Evolutionary conservation across 495 filamentous ascomycete genomes (phyloP).

Genomic region (Penicillium antarcticum): DNA sequence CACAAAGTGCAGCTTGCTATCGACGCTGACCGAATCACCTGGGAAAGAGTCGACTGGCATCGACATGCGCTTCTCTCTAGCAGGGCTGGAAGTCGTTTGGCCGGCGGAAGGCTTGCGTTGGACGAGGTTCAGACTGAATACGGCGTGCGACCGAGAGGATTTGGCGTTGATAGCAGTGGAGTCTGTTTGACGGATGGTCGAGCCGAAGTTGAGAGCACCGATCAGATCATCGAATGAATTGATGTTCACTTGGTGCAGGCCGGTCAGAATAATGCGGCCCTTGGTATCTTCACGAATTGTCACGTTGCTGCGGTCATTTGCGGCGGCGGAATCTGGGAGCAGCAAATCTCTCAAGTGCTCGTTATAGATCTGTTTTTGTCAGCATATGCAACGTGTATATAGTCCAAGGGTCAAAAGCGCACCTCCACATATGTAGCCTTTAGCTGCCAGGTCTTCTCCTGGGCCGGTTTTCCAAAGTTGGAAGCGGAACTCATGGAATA

Average conservation of each 20-base stretch:
- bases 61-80: conserved; percentile 82
- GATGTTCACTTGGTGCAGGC: conserved; percentile 81
- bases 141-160: conserved; percentile 97
- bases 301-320: conserved; percentile 67
- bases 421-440: conserved; percentile 96
- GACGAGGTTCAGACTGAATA: conserved; percentile 92
- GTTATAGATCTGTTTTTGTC: conserved; percentile 76
- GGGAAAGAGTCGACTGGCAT: conserved; percentile 81
- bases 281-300: conserved; percentile 92
- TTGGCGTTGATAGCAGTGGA: conserved; percentile 98
- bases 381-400: not conserved
- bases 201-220: conserved; percentile 84
- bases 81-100: conserved; percentile 44
- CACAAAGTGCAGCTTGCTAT: conserved; percentile 98
- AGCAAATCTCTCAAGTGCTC: conserved; percentile 91
- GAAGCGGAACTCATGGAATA: conserved; percentile 66
- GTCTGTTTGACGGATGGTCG: conserved; percentile 92
- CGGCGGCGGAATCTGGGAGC: conserved; percentile 67
- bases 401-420: conserved; percentile 11
- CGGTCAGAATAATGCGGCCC: conserved; percentile 90
- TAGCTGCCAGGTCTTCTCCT: conserved; percentile 86
- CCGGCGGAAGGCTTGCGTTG: conserved; percentile 68
- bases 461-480: conserved; percentile 45
- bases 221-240: conserved; percentile 92
- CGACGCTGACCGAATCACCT: conserved; percentile 74